Conservation (phyloP, 1,139 yeast genomes). For the Suhomyces anneliseae region DNA sequence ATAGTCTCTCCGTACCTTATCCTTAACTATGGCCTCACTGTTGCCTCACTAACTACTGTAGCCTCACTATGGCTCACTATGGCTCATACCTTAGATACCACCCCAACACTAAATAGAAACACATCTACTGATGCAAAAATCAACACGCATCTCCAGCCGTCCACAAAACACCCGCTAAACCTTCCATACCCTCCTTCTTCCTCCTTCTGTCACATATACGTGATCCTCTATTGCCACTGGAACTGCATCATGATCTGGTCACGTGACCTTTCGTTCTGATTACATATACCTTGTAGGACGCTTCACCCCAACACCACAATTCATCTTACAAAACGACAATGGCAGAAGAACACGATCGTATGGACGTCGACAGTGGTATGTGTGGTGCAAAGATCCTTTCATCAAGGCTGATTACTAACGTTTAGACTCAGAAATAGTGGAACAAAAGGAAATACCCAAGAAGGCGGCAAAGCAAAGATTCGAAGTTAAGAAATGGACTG, state of each 20-base stretch:
- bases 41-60: no score
- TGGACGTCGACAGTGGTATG: slow-evolving; percentile 39
- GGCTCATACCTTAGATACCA: no score
- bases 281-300: not conserved
- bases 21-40: no score
- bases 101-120: no score
- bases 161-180: no score
- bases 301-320: not conserved
- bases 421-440: slow-evolving; percentile 13
- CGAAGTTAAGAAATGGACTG: slow-evolving; percentile 79
- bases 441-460: slow-evolving; percentile 16
- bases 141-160: no score
- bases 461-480: slow-evolving; percentile 36
- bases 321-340: slow-evolving; percentile 9
- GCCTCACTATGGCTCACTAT: no score
- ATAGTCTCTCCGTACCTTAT: no score
- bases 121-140: no score
- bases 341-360: slow-evolving; percentile 24
- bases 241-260: not conserved
- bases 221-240: not conserved
- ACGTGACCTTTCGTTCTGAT: not conserved
- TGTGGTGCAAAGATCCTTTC: slow-evolving; percentile 1
- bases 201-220: no score
- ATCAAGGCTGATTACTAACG: slow-evolving; percentile 8
- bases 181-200: no score